phyloP scores from a whole-genome alignment of 495 filamentous ascomycete species.

The Aspergillus indologenus region DNA sequence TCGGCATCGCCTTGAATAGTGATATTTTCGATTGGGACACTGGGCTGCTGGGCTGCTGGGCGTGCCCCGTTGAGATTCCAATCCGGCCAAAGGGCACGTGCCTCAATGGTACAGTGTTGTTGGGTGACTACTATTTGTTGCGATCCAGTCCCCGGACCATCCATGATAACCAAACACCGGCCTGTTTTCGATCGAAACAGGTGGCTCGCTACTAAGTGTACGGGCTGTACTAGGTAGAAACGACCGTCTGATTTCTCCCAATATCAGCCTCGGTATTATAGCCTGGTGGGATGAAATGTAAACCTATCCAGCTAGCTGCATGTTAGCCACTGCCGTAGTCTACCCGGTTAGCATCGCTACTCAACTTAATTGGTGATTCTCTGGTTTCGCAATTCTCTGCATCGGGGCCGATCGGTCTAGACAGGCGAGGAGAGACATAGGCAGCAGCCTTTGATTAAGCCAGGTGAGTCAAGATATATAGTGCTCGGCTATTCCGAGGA shows the following conservation, averaged over 20 bases:
- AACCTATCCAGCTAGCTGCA: background rate
- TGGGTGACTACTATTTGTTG: background rate
- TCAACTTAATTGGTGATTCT: no score
- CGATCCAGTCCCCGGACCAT: background rate
- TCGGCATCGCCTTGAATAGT: no score
- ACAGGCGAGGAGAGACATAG: background rate
- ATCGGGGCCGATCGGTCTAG: background rate
- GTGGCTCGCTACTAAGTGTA: background rate
- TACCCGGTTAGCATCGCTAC: background rate
- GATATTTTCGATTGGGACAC: no score
- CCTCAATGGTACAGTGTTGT: background rate
- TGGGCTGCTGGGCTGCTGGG: no score
- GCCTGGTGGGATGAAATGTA: background rate
- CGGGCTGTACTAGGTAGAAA: no score
- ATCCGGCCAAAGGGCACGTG: background rate
- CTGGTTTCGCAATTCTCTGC: no score
- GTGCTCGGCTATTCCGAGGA: background rate
- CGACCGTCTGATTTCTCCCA: no score
- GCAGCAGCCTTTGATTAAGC: background rate
- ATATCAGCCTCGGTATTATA: background rate
- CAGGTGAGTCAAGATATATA: background rate
- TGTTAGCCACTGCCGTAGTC: background rate
- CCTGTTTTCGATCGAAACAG: background rate
- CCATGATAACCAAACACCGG: background rate
- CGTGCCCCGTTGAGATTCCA: no score